Evolutionary conservation across 2,329 filamentous ascomycete genomes (phyloP), one percentile per base, ranked within the genome.

Genomic region (Colletotrichum agaves): DNA sequence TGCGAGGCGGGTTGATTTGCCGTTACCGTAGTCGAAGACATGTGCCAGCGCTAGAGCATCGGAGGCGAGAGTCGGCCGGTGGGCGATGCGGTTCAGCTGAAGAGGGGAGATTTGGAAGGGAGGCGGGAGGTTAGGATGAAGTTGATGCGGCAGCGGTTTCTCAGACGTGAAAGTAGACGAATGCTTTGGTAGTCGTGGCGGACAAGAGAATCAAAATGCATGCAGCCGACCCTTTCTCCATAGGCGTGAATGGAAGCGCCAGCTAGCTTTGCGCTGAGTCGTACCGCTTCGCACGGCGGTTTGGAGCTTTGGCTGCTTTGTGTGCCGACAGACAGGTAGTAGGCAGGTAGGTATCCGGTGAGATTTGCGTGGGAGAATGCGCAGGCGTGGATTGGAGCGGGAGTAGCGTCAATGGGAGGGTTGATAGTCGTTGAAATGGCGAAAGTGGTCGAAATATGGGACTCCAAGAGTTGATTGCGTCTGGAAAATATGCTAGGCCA

Each of bases 21-120:
- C 12, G 59, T 67, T 31, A 69, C 33, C 39, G 46, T 63, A 47
- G 59, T 67, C 55, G 69, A 67, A 63, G 69, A 70, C 69, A 71
- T 69, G 62, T 67, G 67, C 60, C 44, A 52, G 53, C 50, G 57
- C 60, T 63, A 59, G 47, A 17, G 61, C 67, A 70, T 67, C 43
- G 58, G 67, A 67, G 41, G 62, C 49, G 56, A 49, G 11, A 39
- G 31, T 46, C 15, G 35, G 39, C 41, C 19, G 23, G 55, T 12
- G 19, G 50, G 57, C 44, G 31, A 66, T 56, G 55, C 43, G 61
- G 61, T 52, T n/a, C 15, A 46, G 46, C 58, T 60, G 17, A 35
- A 6, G 35, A 31, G 49, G 31, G 17, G 17, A 27, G n/a, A 5
- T 21, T 50, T 35, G 52, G 10, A 46, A 52, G 62, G 55, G 49